These are phyloP conservation scores for Erysimum cheiri DNA, from an alignment of 441 rosid species.

Conservation along the genomic window DNA sequence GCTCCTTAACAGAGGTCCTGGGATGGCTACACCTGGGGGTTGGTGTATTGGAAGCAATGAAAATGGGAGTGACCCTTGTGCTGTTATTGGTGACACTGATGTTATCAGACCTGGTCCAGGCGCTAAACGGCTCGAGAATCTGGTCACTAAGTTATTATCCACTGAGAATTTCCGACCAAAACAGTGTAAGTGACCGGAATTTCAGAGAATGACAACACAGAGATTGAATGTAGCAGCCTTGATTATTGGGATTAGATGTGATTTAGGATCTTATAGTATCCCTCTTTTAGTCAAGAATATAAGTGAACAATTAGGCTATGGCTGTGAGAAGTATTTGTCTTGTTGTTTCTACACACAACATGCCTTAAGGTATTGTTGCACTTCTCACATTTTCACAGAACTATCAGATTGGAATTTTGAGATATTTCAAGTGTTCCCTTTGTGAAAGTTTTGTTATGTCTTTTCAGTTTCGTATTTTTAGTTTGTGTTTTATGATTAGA, in stretches of 20 bases:
- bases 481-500: too few relatives aligned
- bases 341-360: slow-evolving; percentile 6
- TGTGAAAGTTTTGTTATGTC: slow-evolving; percentile 21
- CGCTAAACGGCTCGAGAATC: slow-evolving; percentile 65
- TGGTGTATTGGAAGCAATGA: slow-evolving; percentile 84
- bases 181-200: slow-evolving; percentile 71
- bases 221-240: slow-evolving; percentile 21
- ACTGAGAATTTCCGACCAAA: slow-evolving; percentile 70
- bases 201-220: slow-evolving; percentile 5
- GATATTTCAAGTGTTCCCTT: neutral
- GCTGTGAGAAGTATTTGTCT: slow-evolving; percentile 20
- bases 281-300: slow-evolving; percentile 26
- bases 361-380: slow-evolving; percentile 32
- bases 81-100: slow-evolving; percentile 56
- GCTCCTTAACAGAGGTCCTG: slow-evolving; percentile 66
- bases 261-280: slow-evolving; percentile 29
- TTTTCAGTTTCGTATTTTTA: neutral
- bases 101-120: slow-evolving; percentile 83
- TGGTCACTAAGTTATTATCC: slow-evolving; percentile 67
- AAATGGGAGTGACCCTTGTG: slow-evolving; percentile 87
- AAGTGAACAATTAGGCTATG: slow-evolving; percentile 28
- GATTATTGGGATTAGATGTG: slow-evolving; percentile 32
- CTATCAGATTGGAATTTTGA: slow-evolving; percentile 36
- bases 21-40: slow-evolving; percentile 85
- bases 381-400: slow-evolving; percentile 26